A percentile compares a stretch with the other conserved stretches of the same genome.
Evolutionary conservation across 1,139 yeast genomes (phyloP).

Genomic region (Pichia inconspicua): DNA sequence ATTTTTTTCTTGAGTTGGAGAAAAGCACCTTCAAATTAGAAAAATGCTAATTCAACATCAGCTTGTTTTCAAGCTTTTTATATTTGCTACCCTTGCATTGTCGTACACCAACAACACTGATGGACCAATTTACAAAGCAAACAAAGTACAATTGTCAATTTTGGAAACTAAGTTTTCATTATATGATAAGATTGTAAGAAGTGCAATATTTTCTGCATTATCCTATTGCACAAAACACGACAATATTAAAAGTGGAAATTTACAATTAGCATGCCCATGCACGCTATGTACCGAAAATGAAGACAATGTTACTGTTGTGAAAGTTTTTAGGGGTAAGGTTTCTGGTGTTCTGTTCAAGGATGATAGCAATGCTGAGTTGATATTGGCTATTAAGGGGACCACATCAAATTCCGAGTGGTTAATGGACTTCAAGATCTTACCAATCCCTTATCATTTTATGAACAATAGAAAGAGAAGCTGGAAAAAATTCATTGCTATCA

Average conservation of each 20-base stretch:
- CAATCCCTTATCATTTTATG: constrained; percentile 35
- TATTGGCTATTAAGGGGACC: constrained; percentile 50
- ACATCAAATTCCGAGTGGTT: constrained; percentile 50
- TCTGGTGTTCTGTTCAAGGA: constrained; percentile 46
- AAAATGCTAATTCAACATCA: neutral
- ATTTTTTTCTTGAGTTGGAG: too few species aligned
- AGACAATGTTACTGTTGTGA: constrained; percentile 18
- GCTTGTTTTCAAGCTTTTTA: neutral
- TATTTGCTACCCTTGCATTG: neutral
- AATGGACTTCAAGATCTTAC: constrained; percentile 41
- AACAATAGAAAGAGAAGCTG: constrained; percentile 16
- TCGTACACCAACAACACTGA: neutral
- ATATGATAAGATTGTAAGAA: neutral
- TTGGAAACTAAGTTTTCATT: neutral
- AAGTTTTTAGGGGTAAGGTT: constrained; percentile 35
- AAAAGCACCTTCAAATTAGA: too few species aligned
- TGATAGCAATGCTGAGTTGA: constrained; percentile 29
- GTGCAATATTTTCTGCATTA: constrained; percentile 9
- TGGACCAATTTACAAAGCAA: neutral
- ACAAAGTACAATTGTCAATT: neutral
- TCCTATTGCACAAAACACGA: constrained; percentile 14
- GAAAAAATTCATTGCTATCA: constrained; percentile 30
- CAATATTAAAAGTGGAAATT: constrained; percentile 4
- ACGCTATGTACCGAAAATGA: constrained; percentile 8
- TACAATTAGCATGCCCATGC: constrained; percentile 11